Evolutionary conservation across 2,329 filamentous ascomycete genomes (phyloP), one percentile per base, ranked within the genome.

Genomic region (Fusarium tjaetaba): DNA sequence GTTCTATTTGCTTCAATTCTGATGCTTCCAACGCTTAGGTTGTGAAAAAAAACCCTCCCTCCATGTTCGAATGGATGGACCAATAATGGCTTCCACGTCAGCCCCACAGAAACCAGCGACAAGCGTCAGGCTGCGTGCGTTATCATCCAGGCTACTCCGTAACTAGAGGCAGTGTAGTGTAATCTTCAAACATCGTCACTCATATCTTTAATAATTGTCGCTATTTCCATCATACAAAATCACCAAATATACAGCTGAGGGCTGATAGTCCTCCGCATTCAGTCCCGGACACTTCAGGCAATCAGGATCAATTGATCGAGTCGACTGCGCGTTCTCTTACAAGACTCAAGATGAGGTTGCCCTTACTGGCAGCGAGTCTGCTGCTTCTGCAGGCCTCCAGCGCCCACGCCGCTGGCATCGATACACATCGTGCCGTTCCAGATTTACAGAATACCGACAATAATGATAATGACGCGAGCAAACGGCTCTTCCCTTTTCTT

Each of bases 401-500:
- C 48, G 78, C 76, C 65, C 56, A 77, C 49, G 80, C 76, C 57
- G 79, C 78, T 34, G 80, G 80, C 51, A 79, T 82, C 69, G 76
- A 74, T 30, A 55, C 76, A 28, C 77, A 78, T 46, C 77, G 68
- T 42, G 53, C 63, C 45, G 62, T 75, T 38, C 55, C 75, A 45
- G 77, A 74, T 48, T 24, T 67, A 39, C 66, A 58, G 26, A 42
- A 59, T 24, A 67, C 71, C 36, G 34, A 51, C 16, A 43, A 59
- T 20, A 61, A 39, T 34, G 41, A 63, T 26, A 34, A 32, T 46
- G 73, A 63, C 43, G 61, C 68, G 51, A 76, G 76, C n/a, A 51
- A 65, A 9, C 72, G 61, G 32, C 68, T 84, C 52, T 88, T 88
- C 57, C 86, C 87, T 0, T 82, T 86, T 64, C 78, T 88, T 62